phyloP scores from a whole-genome alignment of 371 early-diverging fungal species.

The Mucor velutinosus region DNA sequence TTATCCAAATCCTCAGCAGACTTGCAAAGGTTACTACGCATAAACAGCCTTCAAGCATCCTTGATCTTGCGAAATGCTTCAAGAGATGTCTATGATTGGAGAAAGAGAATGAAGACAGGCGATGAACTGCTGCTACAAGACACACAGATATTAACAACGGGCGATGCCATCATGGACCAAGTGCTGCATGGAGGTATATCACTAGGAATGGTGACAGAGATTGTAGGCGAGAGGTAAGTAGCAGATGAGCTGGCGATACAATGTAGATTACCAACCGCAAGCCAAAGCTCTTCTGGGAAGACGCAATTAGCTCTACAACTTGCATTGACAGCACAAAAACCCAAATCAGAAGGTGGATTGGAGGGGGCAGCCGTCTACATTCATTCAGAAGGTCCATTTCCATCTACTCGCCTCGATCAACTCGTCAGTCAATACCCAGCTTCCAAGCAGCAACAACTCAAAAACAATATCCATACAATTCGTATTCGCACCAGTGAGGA shows the following conservation, averaged over 20 bases:
- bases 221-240: slow-evolving; percentile 64
- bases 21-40: slow-evolving; percentile 12
- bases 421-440: slow-evolving; percentile 34
- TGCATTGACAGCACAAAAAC: slow-evolving; percentile 67
- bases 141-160: slow-evolving; percentile 20
- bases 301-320: slow-evolving; percentile 84
- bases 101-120: slow-evolving; percentile 1
- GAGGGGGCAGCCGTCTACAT: slow-evolving; percentile 67
- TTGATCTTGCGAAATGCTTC: slow-evolving; percentile 16
- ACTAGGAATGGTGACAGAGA: slow-evolving; percentile 60
- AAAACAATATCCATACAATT: slow-evolving; percentile 56
- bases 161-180: slow-evolving; percentile 55
- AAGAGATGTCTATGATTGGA: slow-evolving; percentile 21
- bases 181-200: slow-evolving; percentile 62
- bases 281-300: slow-evolving; percentile 72
- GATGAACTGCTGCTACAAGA: not conserved
- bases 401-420: slow-evolving; percentile 51
- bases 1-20: slow-evolving; percentile 16
- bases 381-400: slow-evolving; percentile 67
- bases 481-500: slow-evolving; percentile 70
- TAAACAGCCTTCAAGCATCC: not conserved
- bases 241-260: too few relatives aligned
- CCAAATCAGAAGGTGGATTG: slow-evolving; percentile 58
- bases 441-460: slow-evolving; percentile 13
- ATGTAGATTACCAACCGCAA: not conserved